Evolutionary conservation across 176 grass and related monocot genomes (phyloP).

Genomic region (Oryza brachyantha): DNA sequence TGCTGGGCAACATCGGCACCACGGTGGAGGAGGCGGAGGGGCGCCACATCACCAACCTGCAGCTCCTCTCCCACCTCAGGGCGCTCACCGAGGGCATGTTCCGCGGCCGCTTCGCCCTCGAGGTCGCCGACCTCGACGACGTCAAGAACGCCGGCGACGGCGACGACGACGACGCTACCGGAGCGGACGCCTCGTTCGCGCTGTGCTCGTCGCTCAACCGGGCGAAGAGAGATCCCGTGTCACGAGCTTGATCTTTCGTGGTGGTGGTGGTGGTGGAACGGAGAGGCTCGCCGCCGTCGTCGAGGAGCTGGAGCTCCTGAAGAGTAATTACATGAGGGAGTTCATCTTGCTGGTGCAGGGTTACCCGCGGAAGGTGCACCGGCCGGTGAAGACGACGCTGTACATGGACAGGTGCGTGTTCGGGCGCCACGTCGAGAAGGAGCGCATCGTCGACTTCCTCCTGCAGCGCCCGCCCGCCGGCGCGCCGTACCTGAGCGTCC

Average conservation of each 20-base stretch:
- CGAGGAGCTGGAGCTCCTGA: slow-evolving; percentile 36
- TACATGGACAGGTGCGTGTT: slow-evolving; percentile 52
- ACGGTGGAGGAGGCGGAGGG: slow-evolving; percentile 48
- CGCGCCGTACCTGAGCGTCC: slow-evolving; percentile 17
- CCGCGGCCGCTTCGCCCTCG: slow-evolving; percentile 42
- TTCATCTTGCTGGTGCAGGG: slow-evolving; percentile 46
- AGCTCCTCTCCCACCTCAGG: slow-evolving; percentile 39
- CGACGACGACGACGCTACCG: too few species aligned
- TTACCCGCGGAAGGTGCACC: slow-evolving; percentile 20
- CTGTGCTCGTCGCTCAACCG: slow-evolving; percentile 6
- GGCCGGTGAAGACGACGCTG: slow-evolving; percentile 25
- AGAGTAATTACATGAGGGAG: slow-evolving; percentile 35
- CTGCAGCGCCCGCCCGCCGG: neutral
- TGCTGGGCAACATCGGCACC: slow-evolving; percentile 31
- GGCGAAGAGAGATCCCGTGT: slow-evolving; percentile 31
- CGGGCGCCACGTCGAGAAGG: slow-evolving; percentile 41
- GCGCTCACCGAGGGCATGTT: slow-evolving; percentile 32
- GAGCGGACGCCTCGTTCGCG: neutral
- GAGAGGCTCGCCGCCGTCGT: neutral
- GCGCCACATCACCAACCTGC: slow-evolving; percentile 44
- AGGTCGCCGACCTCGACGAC: slow-evolving; percentile 17
- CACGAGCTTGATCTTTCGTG: neutral
- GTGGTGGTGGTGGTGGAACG: neutral
- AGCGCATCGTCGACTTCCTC: slow-evolving; percentile 35
- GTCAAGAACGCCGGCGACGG: neutral